phyloP scores from a whole-genome alignment of 2,329 filamentous ascomycete genomes.

The Nemania diffusa region DNA sequence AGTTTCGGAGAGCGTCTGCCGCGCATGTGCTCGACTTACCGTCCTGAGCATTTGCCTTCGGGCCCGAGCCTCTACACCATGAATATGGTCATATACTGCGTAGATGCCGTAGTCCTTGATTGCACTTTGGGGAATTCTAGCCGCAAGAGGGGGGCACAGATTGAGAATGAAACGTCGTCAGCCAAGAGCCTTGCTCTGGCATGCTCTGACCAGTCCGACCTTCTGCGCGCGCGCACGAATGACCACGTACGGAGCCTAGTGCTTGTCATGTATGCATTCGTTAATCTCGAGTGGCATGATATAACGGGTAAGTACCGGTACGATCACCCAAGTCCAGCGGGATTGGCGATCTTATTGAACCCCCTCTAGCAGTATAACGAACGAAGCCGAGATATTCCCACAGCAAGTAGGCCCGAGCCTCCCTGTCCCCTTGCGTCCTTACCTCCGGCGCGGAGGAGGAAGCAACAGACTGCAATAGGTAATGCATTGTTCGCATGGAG shows the following conservation, averaged over 20 bases:
- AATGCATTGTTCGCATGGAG: constrained; percentile 32
- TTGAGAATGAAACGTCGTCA: constrained; percentile 12
- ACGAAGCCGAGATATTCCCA: neutral
- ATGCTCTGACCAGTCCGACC: neutral
- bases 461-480: neutral
- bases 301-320: constrained; percentile 20
- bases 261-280: constrained; percentile 17
- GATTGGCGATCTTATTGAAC: constrained; percentile 22
- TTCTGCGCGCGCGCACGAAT: constrained; percentile 1
- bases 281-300: constrained; percentile 10
- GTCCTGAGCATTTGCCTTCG: neutral
- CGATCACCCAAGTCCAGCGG: neutral
- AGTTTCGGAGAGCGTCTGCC: constrained; percentile 21
- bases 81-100: neutral
- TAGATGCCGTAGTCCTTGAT: constrained; percentile 10
- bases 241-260: constrained; percentile 5
- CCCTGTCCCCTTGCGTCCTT: too few species aligned
- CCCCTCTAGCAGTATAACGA: constrained; percentile 8
- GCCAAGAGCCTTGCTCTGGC: constrained; percentile 15
- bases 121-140: neutral
- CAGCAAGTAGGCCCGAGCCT: constrained; percentile 17
- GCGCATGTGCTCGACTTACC: neutral
- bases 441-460: constrained; percentile 10
- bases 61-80: constrained; percentile 14
- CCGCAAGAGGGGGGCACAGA: neutral